phyloP scores from a whole-genome alignment of 2,329 filamentous ascomycete genomes.

The Sporothrix phasma region DNA sequence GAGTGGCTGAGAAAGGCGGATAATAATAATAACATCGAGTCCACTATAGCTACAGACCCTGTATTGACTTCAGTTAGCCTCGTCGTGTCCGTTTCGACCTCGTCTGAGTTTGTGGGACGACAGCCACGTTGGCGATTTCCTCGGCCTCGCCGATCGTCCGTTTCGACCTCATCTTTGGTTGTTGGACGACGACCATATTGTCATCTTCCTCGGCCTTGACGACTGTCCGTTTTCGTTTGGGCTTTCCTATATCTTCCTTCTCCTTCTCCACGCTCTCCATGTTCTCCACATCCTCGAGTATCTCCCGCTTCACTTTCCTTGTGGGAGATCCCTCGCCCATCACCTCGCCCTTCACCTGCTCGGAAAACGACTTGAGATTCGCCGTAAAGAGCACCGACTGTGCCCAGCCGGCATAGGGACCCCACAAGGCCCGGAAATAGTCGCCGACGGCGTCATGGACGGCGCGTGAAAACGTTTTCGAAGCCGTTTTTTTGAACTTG shows the following conservation, averaged over 20 bases:
- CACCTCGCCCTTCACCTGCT: slow-evolving; percentile 29
- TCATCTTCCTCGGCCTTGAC: background rate
- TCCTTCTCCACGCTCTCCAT: background rate
- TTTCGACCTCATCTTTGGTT: background rate
- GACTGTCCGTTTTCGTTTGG: background rate
- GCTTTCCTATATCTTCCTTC: too few relatives aligned
- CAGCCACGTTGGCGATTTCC: background rate
- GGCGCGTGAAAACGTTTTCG: slow-evolving; percentile 73
- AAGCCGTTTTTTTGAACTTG: slow-evolving; percentile 57
- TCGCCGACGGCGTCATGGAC: slow-evolving; percentile 87
- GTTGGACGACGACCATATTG: background rate
- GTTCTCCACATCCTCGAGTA: background rate
- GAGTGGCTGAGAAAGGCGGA: too few relatives aligned
- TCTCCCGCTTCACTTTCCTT: background rate
- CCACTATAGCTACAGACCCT: background rate
- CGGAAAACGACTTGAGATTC: slow-evolving; percentile 76
- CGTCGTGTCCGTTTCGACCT: background rate
- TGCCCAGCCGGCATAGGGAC: slow-evolving; percentile 90
- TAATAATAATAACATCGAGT: background rate
- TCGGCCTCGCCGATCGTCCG: background rate
- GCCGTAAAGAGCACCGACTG: slow-evolving; percentile 95
- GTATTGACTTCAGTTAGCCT: background rate
- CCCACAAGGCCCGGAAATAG: slow-evolving; percentile 84
- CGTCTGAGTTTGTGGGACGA: background rate
- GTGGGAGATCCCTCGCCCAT: slow-evolving; percentile 13